These are phyloP conservation scores for Andrographis paniculata DNA, from an alignment of 305 asterid genomes.

Conservation along the genomic window DNA sequence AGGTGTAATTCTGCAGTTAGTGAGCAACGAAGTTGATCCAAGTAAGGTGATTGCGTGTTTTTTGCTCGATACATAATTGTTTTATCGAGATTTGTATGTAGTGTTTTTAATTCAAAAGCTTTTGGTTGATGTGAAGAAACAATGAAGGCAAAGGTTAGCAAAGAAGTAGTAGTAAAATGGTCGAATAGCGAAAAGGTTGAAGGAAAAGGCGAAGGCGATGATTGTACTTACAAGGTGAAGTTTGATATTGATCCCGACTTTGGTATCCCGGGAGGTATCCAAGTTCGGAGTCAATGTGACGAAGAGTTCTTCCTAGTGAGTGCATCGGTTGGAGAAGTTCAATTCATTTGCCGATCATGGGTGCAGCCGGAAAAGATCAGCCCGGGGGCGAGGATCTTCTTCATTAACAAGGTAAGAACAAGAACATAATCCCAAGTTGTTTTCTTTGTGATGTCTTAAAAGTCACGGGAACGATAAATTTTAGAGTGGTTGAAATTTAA, in stretches of 20 bases:
- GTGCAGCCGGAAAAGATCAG: not conserved
- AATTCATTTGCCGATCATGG: not conserved
- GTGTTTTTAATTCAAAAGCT: no score
- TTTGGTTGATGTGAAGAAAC: not conserved
- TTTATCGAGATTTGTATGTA: no score
- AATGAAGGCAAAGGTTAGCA: not conserved
- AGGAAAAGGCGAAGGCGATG: not conserved
- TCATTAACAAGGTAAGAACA: not conserved
- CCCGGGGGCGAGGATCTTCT: not conserved
- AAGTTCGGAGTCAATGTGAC: not conserved
- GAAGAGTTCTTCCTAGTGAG: not conserved
- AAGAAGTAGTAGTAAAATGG: not conserved
- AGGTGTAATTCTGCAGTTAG: no score
- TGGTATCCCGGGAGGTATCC: not conserved
- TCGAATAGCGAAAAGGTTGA: not conserved
- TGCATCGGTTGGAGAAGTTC: not conserved
- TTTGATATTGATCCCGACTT: not conserved
- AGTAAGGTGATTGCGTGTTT: no score
- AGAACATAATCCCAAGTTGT: no score
- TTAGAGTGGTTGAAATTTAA: no score
- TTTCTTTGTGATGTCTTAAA: not conserved
- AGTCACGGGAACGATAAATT: not conserved
- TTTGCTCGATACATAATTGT: no score
- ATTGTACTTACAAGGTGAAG: not conserved
- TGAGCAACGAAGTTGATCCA: no score